These are phyloP conservation scores for Diaporthe nobilis DNA, from an alignment of 2,329 filamentous ascomycete species.

Conservation along the genomic window DNA sequence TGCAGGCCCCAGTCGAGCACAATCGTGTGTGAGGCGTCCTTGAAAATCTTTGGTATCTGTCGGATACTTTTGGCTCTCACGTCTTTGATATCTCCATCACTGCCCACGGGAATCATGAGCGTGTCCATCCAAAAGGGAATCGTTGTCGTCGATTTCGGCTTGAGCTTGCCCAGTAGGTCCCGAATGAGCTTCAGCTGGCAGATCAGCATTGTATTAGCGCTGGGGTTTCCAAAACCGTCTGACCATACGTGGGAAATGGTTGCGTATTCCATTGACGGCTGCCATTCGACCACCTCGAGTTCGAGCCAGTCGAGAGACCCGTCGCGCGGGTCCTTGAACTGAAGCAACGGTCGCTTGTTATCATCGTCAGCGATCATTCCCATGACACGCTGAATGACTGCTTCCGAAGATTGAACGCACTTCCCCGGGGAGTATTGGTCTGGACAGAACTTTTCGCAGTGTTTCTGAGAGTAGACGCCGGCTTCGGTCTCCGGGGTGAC, in stretches of 20 bases:
- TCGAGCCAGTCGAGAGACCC: background rate
- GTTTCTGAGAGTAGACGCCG: background rate
- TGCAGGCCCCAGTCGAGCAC: conserved; percentile 5
- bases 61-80: background rate
- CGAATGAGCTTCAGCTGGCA: conserved; percentile 1
- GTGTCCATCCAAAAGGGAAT: background rate
- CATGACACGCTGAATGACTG: background rate
- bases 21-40: background rate
- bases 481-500: background rate
- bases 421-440: background rate
- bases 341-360: background rate
- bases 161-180: background rate
- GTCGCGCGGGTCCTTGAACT: background rate
- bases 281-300: background rate
- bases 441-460: background rate
- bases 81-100: background rate
- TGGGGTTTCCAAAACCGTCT: background rate
- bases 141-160: background rate
- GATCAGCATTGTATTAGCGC: background rate
- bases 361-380: background rate
- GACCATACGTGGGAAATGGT: background rate
- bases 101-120: background rate
- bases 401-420: background rate
- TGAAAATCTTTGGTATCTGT: conserved; percentile 3
- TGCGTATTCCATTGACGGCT: conserved; percentile 2